Evolutionary conservation across 2,329 filamentous ascomycete genomes (phyloP).

Genomic region (Tolypocladium ovalisporum): DNA sequence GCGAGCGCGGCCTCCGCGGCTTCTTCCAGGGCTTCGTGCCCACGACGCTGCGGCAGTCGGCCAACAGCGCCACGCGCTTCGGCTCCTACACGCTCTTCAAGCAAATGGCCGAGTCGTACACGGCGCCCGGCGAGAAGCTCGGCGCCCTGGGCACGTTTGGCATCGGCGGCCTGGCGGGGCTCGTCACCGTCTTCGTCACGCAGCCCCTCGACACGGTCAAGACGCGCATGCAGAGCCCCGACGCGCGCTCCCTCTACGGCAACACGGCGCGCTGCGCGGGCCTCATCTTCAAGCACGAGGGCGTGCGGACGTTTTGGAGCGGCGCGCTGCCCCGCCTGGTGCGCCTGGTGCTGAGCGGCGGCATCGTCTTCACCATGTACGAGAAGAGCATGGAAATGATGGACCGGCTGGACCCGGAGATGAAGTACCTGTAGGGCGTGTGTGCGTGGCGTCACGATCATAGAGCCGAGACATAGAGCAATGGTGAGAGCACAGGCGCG

Average conservation of each 20-base stretch:
- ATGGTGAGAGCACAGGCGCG: neutral
- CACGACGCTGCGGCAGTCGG: slow-evolving; percentile 86
- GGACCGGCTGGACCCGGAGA: slow-evolving; percentile 68
- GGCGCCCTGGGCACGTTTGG: slow-evolving; percentile 80
- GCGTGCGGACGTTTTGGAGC: slow-evolving; percentile 84
- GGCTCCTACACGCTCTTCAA: slow-evolving; percentile 82
- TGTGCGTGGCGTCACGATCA: neutral
- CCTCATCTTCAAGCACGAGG: slow-evolving; percentile 81
- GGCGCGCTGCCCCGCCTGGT: slow-evolving; percentile 80
- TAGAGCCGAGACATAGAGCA: neutral
- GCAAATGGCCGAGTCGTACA: slow-evolving; percentile 85
- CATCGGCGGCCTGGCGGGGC: slow-evolving; percentile 77
- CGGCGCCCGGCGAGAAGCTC: slow-evolving; percentile 88
- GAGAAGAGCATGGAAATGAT: slow-evolving; percentile 93
- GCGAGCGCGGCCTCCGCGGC: slow-evolving; percentile 77
- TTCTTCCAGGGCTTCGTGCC: slow-evolving; percentile 98
- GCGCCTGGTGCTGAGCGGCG: slow-evolving; percentile 79
- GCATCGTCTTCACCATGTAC: slow-evolving; percentile 97
- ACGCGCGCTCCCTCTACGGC: slow-evolving; percentile 69
- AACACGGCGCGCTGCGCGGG: slow-evolving; percentile 78
- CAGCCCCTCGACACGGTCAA: slow-evolving; percentile 85
- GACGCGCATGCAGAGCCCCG: slow-evolving; percentile 95
- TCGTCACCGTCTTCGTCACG: slow-evolving; percentile 78
- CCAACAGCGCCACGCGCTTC: slow-evolving; percentile 88
- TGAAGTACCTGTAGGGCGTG: slow-evolving; percentile 59